Evolutionary conservation across 1,139 yeast genomes (phyloP), one percentile per base, ranked within the genome.

Genomic region (Hanseniaspora gamundiae): DNA sequence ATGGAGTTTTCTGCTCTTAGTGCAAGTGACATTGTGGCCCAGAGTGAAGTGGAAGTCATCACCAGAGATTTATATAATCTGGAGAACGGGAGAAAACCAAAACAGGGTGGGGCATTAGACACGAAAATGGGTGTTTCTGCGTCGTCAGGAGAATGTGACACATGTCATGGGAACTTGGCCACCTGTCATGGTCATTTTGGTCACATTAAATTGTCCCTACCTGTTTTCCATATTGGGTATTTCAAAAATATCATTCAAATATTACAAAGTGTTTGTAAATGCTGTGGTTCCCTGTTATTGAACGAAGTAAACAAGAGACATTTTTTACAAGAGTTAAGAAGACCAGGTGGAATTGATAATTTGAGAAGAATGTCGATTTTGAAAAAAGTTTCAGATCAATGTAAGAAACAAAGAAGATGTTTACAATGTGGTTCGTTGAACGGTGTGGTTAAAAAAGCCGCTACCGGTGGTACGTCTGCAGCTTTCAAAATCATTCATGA

Each of bases 181-280:
- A 76, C 94, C 1, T 93, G 99, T 61, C 96, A 91, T 64, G 99
- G 99, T 45, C 99, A 93, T 66, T 93, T 93, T 61, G 99, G 99
- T 38, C 95, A 93, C 58, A 77, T 93, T 51, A 76, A 86, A 53
- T 71, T 93, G 44, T 95, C 97, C 0, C 69, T 93, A 42, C 99
- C 99, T 2, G 97, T 88, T 16, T 93, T 91, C 66, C 98, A 93
- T 59, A 94, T 91, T 39, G 99, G 99, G 5, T 93, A 87, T 61
- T 91, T 93, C 71, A 91, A 88, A 61, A 80, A 93, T 35, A 84
- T 86, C 35, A 84, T 93, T 51, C 82, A 80, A 56, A 88, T 93
- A 42, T 67, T 93, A 46, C 98, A 93, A 62, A 78, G 85, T 48
- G 80, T 93, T 50, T 93, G 99, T 70, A 93, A 93, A 62, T 78